Base-by-base conservation (phyloP, 306 rosid genomes). In the Medicago arabica region DNA sequence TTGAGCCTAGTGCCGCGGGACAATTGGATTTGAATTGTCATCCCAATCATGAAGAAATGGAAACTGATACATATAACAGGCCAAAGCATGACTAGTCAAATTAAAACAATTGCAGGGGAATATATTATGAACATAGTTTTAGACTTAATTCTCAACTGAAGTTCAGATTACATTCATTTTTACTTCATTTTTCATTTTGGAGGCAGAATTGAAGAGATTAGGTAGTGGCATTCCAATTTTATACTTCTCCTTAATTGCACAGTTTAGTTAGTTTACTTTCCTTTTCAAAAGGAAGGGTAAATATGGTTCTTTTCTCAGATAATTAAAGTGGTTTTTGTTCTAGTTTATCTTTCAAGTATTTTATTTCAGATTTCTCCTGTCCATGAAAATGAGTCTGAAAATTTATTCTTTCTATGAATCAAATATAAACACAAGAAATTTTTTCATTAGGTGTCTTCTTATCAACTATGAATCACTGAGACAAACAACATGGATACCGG, bases 1-100 rank as follows among this genome's bases (percentile, higher is more conserved):
- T 38, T 34, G 91, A 86, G 71, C 60, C 75, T 10, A 80, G 83
- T 44, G 82, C 79, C 0, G 90, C 83, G 0, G 90, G 90, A 70
- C 82, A 87, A 62, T 85, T 95, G 50, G 99, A 95, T 82, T 80
- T 95, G 72, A 95, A 95, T 67, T 81, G 75, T 34, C 83, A 86
- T 71, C 97, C 98, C 7, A 64, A 80, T 78, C 90, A 83, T 1
- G 91, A 85, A 7, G 89, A 86, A 43, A 80, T 79, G 86, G 78
- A 76, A 67, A 47, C 59, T 57, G 90, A 83, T 57, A 75, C 46
- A 34, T 40, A 61, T 63, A 38, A 76, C 87, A 10, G 87, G 78
- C 40, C 71, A 67, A 49, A 75, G 77, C 82, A 73, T 83, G 87
- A 72, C 69, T 71, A 70, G 75, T 76, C 88, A 84, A 40, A 73